Base-by-base conservation (phyloP, 1,284 basidiomycete genomes). In the Microbotryum intermedium region DNA sequence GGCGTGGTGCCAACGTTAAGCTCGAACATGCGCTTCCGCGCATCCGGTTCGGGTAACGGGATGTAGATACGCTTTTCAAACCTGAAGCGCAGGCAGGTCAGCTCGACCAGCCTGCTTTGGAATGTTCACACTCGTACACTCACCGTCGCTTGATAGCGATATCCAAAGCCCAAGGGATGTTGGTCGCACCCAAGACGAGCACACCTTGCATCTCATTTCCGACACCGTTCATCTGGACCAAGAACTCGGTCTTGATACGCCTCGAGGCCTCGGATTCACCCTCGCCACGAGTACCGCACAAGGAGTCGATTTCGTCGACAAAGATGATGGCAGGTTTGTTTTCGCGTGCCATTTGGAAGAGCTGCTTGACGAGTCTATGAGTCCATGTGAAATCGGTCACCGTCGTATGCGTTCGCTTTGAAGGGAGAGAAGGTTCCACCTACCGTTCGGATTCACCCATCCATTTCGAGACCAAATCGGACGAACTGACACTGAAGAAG, bases 401-500 rank as follows among this genome's bases (percentile, higher is more conserved):
- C 52, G 28, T 20, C 44, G 10, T 18, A 4, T 16, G n/a, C 44
- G 23, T 42, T 26, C 21, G 18, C 21, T 21, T 4, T 28, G 10
- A 46, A 47, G 34, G 2, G 23, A 29, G 9, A 50, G 53, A 60
- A 55, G 48, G 46, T 8, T 26, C 21, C 20, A 76, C 83, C 72
- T 65, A 90, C 90, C 90, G 80, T 77, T 98, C 94, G 23, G 89
- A 93, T 77, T 98, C 94, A 68, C 94, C 94, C 80, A 97, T 95
- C 94, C 94, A 98, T 76, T 98, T 98, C 76, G 90, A 94, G 59
- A 98, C 95, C 56, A 98, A 79, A 73, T 98, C 95, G 75, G 86
- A 88, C 53, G 88, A 92, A 70, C 88, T 91, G 62, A 98, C 91
- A 69, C 88, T 91, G 78, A 95, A 98, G 81, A 98, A 98, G 20